Conservation (phyloP, 164 flowering plant species). For the Vitis riparia region DNA sequence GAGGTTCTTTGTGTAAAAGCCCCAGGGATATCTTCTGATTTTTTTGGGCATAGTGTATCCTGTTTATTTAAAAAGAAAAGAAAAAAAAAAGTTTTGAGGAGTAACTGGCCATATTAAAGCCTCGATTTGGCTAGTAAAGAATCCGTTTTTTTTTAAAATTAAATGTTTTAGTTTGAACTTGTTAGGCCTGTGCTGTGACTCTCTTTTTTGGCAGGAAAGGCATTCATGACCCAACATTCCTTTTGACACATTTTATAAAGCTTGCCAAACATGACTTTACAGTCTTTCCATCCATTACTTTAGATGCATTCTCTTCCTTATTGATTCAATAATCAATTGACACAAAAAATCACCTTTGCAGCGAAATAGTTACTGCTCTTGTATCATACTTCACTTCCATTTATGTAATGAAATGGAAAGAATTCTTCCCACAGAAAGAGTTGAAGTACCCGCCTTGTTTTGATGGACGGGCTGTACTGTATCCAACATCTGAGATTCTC, state of each 20-base stretch:
- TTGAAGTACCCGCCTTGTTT: slow-evolving; percentile 68
- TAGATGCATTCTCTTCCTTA: background rate
- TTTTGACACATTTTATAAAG: background rate
- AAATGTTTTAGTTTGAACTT: background rate
- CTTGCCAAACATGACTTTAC: background rate
- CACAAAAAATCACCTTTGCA: slow-evolving; percentile 37
- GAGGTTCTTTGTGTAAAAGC: no score
- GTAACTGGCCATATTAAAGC: no score
- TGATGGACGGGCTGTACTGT: slow-evolving; percentile 83
- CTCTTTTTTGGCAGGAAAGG: background rate
- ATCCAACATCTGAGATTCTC: slow-evolving; percentile 62
- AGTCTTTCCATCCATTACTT: slow-evolving; percentile 1
- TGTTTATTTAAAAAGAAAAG: no score
- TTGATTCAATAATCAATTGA: slow-evolving; percentile 8
- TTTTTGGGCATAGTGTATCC: no score
- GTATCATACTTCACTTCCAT: slow-evolving; percentile 71
- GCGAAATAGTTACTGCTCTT: slow-evolving; percentile 58
- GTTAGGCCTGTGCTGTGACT: background rate
- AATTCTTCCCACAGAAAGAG: slow-evolving; percentile 56
- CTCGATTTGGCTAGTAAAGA: no score
- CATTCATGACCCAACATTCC: background rate
- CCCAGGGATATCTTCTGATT: no score
- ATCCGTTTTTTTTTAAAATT: no score
- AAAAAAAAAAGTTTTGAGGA: no score
- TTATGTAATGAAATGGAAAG: slow-evolving; percentile 67